These are phyloP conservation scores for Penicillium sp. DNA, from an alignment of 2,329 filamentous ascomycete genomes.

Conservation along the genomic window DNA sequence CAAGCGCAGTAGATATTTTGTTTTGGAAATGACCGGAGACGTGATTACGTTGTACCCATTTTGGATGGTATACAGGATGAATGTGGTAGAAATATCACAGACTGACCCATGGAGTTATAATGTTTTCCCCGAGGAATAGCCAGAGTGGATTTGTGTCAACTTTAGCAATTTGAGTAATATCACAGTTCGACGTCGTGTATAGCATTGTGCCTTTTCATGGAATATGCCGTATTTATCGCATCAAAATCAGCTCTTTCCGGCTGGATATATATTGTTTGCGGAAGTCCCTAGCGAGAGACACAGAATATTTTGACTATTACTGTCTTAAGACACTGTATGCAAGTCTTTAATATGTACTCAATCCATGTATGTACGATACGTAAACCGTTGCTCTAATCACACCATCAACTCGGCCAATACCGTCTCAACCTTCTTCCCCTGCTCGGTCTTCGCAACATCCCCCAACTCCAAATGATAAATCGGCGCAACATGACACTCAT, in stretches of 20 bases:
- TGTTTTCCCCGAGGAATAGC: too few relatives aligned
- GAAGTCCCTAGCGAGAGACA: neutral
- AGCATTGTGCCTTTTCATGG: too few relatives aligned
- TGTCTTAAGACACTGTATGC: neutral
- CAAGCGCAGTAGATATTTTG: neutral
- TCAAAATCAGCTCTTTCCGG: too few relatives aligned
- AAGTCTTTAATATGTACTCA: neutral
- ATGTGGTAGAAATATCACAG: too few relatives aligned
- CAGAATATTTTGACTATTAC: neutral
- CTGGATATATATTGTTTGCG: neutral
- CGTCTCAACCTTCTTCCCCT: conserved; percentile 39
- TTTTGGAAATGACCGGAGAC: neutral
- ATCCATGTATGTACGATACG: neutral
- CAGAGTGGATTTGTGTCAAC: too few relatives aligned
- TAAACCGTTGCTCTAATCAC: neutral
- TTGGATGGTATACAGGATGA: neutral
- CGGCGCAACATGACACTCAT: conserved; percentile 44
- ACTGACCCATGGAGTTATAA: too few relatives aligned
- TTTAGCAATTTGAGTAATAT: too few relatives aligned
- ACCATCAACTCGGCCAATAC: conserved; percentile 32
- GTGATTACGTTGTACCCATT: neutral
- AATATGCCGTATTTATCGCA: too few relatives aligned
- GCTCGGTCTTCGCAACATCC: conserved; percentile 37
- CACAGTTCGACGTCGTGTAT: too few relatives aligned
- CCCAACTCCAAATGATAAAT: conserved; percentile 41